Conservation (phyloP, 192 early-diverging fungal species). For the Entomortierella lignicola region DNA sequence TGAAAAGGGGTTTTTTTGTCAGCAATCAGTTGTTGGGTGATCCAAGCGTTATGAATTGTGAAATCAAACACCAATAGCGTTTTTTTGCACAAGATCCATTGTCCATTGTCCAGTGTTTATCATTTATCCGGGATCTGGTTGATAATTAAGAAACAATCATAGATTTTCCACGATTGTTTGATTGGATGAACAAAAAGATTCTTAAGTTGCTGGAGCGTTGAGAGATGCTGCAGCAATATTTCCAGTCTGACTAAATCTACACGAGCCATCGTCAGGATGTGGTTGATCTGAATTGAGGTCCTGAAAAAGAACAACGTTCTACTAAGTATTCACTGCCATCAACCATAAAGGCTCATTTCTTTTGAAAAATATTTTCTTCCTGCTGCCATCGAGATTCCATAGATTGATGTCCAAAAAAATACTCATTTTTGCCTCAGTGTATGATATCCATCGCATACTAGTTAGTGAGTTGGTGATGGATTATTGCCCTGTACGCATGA, state of each 20-base stretch:
- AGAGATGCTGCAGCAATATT: too few relatives aligned
- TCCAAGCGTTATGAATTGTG: background rate
- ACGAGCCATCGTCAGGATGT: too few relatives aligned
- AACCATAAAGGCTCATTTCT: too few relatives aligned
- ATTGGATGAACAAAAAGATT: too few relatives aligned
- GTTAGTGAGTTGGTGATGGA: background rate
- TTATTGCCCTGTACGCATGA: background rate
- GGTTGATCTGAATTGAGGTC: too few relatives aligned
- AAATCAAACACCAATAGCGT: background rate
- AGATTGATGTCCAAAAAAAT: background rate
- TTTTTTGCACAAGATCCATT: background rate
- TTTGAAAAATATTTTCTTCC: too few relatives aligned
- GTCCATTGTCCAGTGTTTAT: background rate
- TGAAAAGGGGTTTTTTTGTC: background rate
- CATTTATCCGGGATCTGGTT: background rate
- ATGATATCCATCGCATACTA: constrained; percentile 2
- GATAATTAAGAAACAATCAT: too few relatives aligned
- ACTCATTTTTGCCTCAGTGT: background rate
- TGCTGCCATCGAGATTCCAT: background rate
- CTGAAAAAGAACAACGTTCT: too few relatives aligned
- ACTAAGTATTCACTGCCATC: too few relatives aligned
- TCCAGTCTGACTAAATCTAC: too few relatives aligned
- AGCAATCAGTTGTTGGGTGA: background rate
- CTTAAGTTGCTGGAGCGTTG: too few relatives aligned
- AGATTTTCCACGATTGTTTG: too few relatives aligned